Evolutionary conservation across 306 rosid genomes (phyloP).

Genomic region (Quercus alba): DNA sequence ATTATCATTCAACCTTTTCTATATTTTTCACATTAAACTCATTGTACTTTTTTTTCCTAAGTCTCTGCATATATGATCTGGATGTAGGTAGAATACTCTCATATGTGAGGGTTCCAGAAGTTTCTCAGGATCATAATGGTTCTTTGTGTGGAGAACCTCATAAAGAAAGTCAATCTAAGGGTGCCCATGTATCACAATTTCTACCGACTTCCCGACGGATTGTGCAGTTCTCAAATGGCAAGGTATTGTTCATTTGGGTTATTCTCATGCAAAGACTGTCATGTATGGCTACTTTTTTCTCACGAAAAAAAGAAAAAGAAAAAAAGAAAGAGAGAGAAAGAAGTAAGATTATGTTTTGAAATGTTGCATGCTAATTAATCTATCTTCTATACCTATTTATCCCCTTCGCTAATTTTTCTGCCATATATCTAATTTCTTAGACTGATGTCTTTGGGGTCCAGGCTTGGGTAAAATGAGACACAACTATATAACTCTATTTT

Average conservation of each 20-base stretch:
- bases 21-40: slow-evolving; percentile 5
- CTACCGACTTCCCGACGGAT: slow-evolving; percentile 90
- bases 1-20: slow-evolving; percentile 10
- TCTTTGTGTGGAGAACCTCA: slow-evolving; percentile 38
- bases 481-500: not conserved
- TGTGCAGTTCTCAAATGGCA: slow-evolving; percentile 97
- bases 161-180: slow-evolving; percentile 45
- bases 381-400: not conserved
- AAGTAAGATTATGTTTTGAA: not conserved
- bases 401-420: not conserved
- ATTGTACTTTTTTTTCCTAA: slow-evolving; percentile 15
- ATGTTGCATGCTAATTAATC: not conserved
- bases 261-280: slow-evolving; percentile 8
- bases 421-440: not conserved
- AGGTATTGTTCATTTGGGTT: slow-evolving; percentile 41
- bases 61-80: slow-evolving; percentile 7
- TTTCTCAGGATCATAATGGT: slow-evolving; percentile 34
- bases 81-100: slow-evolving; percentile 85
- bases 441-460: not conserved
- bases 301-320: not conserved
- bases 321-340: too few species aligned
- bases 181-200: slow-evolving; percentile 67
- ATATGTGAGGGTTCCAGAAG: slow-evolving; percentile 39
- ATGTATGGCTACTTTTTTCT: not conserved
- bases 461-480: not conserved